Conservation (phyloP, 2,329 filamentous ascomycete species). For the Talaromyces islandicus region DNA sequence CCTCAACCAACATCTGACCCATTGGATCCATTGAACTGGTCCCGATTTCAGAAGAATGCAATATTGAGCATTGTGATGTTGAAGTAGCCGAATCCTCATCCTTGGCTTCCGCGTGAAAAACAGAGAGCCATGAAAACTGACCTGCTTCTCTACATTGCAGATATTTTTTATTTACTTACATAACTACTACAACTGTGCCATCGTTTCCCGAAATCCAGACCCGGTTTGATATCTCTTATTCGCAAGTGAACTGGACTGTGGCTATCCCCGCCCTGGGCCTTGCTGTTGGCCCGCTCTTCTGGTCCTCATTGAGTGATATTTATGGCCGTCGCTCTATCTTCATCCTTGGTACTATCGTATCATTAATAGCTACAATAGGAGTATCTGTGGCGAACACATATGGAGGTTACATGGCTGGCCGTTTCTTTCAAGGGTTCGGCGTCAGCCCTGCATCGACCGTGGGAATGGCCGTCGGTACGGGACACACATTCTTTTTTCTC, state of each 20-base stretch:
- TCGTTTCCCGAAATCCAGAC: slow-evolving; percentile 47
- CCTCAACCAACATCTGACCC: slow-evolving; percentile 17
- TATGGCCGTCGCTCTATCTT: slow-evolving; percentile 49
- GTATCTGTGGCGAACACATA: slow-evolving; percentile 38
- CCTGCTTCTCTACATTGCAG: slow-evolving; percentile 19
- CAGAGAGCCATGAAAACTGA: background rate
- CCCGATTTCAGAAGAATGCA: slow-evolving; percentile 38
- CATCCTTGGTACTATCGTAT: slow-evolving; percentile 39
- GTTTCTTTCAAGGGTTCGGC: slow-evolving; percentile 55
- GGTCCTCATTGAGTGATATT: slow-evolving; percentile 46
- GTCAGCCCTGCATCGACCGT: slow-evolving; percentile 50
- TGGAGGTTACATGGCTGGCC: slow-evolving; percentile 50
- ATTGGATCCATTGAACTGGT: background rate
- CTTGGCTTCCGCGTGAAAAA: background rate
- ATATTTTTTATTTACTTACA: slow-evolving; percentile 55
- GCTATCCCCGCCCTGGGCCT: slow-evolving; percentile 49
- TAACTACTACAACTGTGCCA: slow-evolving; percentile 52
- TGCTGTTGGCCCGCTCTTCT: slow-evolving; percentile 46
- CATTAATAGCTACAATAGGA: slow-evolving; percentile 38
- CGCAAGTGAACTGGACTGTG: slow-evolving; percentile 51
- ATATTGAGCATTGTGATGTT: slow-evolving; percentile 50
- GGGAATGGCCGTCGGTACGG: slow-evolving; percentile 44
- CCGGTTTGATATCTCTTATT: slow-evolving; percentile 40
- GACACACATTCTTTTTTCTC: background rate
- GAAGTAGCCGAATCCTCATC: slow-evolving; percentile 29